A percentile compares a stretch with the other conserved stretches of the same genome.
phyloP scores from a whole-genome alignment of 1,139 yeast genomes.

The Blastobotrys aristatus region DNA sequence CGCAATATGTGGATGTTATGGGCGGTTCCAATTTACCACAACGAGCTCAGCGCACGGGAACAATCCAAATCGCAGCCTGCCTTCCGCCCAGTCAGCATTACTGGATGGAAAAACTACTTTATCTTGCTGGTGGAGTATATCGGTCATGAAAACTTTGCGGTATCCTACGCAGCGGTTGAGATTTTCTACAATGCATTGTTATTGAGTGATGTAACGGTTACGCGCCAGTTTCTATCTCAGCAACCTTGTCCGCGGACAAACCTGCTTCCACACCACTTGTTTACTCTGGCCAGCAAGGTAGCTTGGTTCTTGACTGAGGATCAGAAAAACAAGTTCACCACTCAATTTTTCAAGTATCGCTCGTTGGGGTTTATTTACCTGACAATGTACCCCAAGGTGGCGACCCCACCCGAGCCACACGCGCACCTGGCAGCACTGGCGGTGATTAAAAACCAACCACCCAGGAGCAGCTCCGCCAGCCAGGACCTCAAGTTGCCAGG shows the following conservation, averaged over 20 bases:
- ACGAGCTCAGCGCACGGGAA: background rate
- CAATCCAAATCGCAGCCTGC: too few relatives aligned
- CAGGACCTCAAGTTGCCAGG: too few relatives aligned
- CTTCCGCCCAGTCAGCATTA: too few relatives aligned
- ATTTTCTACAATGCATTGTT: conserved; percentile 1
- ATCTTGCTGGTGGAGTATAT: background rate
- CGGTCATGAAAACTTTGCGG: background rate
- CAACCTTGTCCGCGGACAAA: background rate
- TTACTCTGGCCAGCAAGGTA: background rate
- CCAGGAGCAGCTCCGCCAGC: too few relatives aligned
- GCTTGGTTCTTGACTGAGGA: background rate
- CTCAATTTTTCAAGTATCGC: background rate
- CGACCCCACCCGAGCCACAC: background rate
- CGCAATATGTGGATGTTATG: background rate
- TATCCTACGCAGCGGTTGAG: background rate
- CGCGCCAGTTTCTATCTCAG: background rate
- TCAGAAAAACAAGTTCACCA: background rate
- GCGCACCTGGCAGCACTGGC: background rate
- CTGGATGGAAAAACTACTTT: background rate
- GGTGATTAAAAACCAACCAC: too few relatives aligned
- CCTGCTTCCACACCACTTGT: background rate
- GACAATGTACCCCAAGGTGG: background rate
- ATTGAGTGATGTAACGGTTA: background rate
- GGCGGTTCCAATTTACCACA: background rate
- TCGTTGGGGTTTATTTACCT: background rate